Evolutionary conservation across 1,284 basidiomycete species (phyloP).

Genomic region (Malassezia nana): DNA sequence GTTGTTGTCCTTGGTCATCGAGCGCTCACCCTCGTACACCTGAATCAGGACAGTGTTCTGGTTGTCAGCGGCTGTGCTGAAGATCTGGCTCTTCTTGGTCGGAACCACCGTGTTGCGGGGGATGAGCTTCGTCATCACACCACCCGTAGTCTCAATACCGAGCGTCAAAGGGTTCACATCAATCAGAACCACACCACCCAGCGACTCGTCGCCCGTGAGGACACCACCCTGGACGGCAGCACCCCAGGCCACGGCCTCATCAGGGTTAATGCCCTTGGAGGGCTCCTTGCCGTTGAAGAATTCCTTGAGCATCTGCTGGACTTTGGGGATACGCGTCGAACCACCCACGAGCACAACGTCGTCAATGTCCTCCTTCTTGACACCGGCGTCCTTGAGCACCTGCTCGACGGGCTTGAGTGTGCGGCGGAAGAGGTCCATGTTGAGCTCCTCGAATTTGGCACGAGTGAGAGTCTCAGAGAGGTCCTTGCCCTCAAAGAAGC

Average conservation of each 20-base stretch:
- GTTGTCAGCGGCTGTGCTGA: constrained; percentile 60
- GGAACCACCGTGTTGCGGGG: constrained; percentile 94
- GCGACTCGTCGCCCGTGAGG: constrained; percentile 74
- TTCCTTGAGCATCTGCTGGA: constrained; percentile 89
- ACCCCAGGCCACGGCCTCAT: constrained; percentile 67
- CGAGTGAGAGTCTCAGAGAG: constrained; percentile 92
- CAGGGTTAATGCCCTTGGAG: constrained; percentile 85
- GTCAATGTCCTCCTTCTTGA: constrained; percentile 93
- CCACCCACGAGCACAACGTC: constrained; percentile 86
- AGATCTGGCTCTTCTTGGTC: constrained; percentile 94
- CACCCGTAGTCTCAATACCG: constrained; percentile 96
- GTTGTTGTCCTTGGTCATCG: constrained; percentile 95
- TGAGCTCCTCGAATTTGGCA: constrained; percentile 97
- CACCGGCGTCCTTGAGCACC: constrained; percentile 90
- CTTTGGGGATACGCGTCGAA: constrained; percentile 97
- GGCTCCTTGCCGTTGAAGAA: constrained; percentile 82
- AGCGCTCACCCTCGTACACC: constrained; percentile 88
- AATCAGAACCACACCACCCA: constrained; percentile 74
- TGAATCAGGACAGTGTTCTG: constrained; percentile 55
- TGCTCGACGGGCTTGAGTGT: constrained; percentile 99
- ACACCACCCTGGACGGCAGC: constrained; percentile 97
- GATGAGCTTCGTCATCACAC: constrained; percentile 95
- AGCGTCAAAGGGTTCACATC: constrained; percentile 89
- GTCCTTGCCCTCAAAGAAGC: constrained; percentile 89
- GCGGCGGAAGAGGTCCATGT: constrained; percentile 97